Evolutionary conservation across 148 eudicot species (phyloP).

Genomic region (Dianthus caryophyllus): DNA sequence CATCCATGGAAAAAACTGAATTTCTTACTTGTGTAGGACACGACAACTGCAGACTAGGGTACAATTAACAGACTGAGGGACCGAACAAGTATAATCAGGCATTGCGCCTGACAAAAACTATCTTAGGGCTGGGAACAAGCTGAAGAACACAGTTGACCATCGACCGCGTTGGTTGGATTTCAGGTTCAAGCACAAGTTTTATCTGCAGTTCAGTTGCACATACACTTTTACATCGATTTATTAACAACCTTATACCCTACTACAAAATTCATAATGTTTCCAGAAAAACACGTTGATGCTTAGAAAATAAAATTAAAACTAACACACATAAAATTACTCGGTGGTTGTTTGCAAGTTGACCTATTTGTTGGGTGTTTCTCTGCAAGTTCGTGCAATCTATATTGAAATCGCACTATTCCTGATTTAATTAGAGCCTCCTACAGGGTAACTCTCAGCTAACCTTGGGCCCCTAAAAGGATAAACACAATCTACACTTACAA

Average conservation of each 20-base stretch:
- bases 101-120: conserved; percentile 35
- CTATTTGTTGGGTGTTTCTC: not conserved
- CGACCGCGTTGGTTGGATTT: conserved; percentile 26
- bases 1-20: conserved; percentile 13
- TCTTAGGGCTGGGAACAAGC: conserved; percentile 44
- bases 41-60: not conserved
- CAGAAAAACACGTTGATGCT: not conserved
- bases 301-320: not conserved
- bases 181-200: conserved; percentile 30
- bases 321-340: not conserved
- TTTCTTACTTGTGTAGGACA: not conserved
- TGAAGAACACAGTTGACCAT: conserved; percentile 39
- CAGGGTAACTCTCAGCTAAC: not conserved
- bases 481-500: not conserved
- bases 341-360: too few relatives aligned
- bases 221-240: not conserved
- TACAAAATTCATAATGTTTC: not conserved
- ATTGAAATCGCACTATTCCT: not conserved
- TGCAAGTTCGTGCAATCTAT: not conserved
- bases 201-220: conserved; percentile 30
- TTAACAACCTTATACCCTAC: not conserved
- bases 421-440: not conserved
- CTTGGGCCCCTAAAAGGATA: not conserved
- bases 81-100: conserved; percentile 15
- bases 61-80: not conserved